phyloP scores from a whole-genome alignment of 1,284 basidiomycete species.

The Inonotus obliquus region DNA sequence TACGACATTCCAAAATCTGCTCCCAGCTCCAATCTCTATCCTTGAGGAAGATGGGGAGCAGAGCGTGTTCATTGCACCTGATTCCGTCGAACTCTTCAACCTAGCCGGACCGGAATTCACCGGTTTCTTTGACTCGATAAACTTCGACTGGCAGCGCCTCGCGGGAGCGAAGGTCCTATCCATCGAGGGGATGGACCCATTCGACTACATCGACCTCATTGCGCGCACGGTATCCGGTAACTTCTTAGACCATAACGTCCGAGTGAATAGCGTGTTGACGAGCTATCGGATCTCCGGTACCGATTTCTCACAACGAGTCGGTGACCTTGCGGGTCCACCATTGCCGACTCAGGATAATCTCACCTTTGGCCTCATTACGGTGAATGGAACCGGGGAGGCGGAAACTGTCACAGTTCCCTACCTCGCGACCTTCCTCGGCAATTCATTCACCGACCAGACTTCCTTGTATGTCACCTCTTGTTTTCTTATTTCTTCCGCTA shows the following conservation, averaged over 20 bases:
- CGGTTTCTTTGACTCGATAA: conserved; percentile 43
- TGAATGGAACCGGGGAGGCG: conserved; percentile 36
- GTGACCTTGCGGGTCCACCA: conserved; percentile 51
- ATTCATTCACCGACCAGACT: conserved; percentile 43
- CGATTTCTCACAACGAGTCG: conserved; percentile 52
- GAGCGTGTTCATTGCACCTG: conserved; percentile 52
- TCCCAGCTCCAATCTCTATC: conserved; percentile 54
- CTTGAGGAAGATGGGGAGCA: conserved; percentile 50
- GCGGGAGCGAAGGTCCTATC: conserved; percentile 53
- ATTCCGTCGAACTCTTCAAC: conserved; percentile 45
- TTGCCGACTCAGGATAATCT: conserved; percentile 44
- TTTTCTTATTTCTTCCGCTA: background rate
- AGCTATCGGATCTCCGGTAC: conserved; percentile 49
- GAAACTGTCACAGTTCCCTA: conserved; percentile 53
- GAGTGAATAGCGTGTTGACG: conserved; percentile 59
- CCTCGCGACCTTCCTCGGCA: conserved; percentile 44
- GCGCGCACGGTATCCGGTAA: conserved; percentile 57
- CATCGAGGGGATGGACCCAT: conserved; percentile 52
- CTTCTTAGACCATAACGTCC: conserved; percentile 57
- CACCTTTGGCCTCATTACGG: conserved; percentile 42
- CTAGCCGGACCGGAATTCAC: conserved; percentile 44
- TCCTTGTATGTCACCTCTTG: conserved; percentile 43
- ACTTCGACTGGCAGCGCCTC: conserved; percentile 54
- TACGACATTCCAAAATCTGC: conserved; percentile 49
- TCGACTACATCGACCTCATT: conserved; percentile 51